Evolutionary conservation across 176 grass and related monocot genomes (phyloP).

Genomic region (Aegilops sharonensis): DNA sequence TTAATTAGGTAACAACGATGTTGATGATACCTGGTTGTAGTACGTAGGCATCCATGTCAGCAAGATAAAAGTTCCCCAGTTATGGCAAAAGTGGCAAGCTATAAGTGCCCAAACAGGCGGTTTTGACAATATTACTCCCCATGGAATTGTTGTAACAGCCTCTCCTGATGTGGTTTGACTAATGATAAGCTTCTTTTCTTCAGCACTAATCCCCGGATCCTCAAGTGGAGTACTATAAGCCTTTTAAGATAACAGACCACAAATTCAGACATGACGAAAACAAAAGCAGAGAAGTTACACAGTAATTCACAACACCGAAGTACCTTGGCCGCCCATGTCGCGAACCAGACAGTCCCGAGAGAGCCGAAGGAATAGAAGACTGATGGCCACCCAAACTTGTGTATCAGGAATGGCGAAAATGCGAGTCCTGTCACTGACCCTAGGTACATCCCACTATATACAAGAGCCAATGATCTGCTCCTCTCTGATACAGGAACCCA

Average conservation of each 20-base stretch:
- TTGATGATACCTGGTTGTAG: constrained; percentile 79
- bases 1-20: not conserved
- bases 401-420: constrained; percentile 92
- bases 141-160: constrained; percentile 81
- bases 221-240: constrained; percentile 93
- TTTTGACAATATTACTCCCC: constrained; percentile 86
- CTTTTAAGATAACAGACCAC: constrained; percentile 34
- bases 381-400: constrained; percentile 87
- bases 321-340: constrained; percentile 73
- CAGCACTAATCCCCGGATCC: constrained; percentile 64
- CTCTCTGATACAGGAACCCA: constrained; percentile 93
- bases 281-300: constrained; percentile 7
- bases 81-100: constrained; percentile 92
- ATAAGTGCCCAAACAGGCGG: constrained; percentile 97
- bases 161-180: constrained; percentile 57
- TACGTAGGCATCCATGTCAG: constrained; percentile 99
- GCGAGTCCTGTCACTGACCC: constrained; percentile 92
- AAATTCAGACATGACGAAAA: constrained; percentile 12
- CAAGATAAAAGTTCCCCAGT: constrained; percentile 98
- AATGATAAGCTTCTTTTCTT: constrained; percentile 78
- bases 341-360: constrained; percentile 74
- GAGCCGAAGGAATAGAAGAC: constrained; percentile 95
- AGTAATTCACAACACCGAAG: constrained; percentile 15
- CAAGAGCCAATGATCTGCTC: constrained; percentile 81
- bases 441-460: constrained; percentile 98